Percentiles rank a stretch among this genome's conserved stretches.
Conservation (phyloP, 2,329 filamentous ascomycete genomes). For the Talaromyces sp. region DNA sequence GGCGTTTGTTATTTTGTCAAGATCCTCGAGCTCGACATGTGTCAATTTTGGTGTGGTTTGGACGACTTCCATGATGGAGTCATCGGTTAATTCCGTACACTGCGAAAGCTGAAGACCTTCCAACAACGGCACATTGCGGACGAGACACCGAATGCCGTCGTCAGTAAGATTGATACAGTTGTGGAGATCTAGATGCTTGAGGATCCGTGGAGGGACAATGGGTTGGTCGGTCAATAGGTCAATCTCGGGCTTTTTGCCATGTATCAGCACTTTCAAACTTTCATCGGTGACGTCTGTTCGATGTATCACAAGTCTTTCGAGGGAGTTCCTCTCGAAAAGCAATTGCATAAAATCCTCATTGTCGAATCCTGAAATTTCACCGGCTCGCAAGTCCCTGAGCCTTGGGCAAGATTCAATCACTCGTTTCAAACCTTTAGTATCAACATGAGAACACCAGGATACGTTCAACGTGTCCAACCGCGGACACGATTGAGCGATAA, state of each 20-base stretch:
- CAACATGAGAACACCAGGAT: slow-evolving; percentile 87
- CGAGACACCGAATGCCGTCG: slow-evolving; percentile 64
- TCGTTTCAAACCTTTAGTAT: slow-evolving; percentile 67
- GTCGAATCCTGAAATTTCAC: slow-evolving; percentile 77
- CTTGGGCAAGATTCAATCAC: slow-evolving; percentile 69
- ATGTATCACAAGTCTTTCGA: slow-evolving; percentile 77
- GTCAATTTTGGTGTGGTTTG: slow-evolving; percentile 72
- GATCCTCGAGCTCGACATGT: slow-evolving; percentile 84
- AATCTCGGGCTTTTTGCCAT: slow-evolving; percentile 70
- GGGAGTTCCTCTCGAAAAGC: slow-evolving; percentile 73
- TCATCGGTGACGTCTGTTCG: slow-evolving; percentile 74
- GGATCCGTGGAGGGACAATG: slow-evolving; percentile 68
- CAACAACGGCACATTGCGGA: slow-evolving; percentile 69
- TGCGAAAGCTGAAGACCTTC: slow-evolving; percentile 81
- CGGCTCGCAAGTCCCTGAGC: slow-evolving; percentile 74
- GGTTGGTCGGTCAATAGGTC: slow-evolving; percentile 75
- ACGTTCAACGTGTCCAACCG: slow-evolving; percentile 82
- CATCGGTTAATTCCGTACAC: slow-evolving; percentile 69
- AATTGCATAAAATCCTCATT: slow-evolving; percentile 66
- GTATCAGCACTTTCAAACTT: slow-evolving; percentile 67
- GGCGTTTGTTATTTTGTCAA: slow-evolving; percentile 70
- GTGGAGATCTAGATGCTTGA: slow-evolving; percentile 82
- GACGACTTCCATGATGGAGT: slow-evolving; percentile 66
- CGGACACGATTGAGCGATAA: slow-evolving; percentile 75
- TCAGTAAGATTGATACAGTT: slow-evolving; percentile 72